Evolutionary conservation across 208 protist genomes (phyloP), one percentile per base, ranked within the genome.

Genomic region (Trypanosoma rangeli): DNA sequence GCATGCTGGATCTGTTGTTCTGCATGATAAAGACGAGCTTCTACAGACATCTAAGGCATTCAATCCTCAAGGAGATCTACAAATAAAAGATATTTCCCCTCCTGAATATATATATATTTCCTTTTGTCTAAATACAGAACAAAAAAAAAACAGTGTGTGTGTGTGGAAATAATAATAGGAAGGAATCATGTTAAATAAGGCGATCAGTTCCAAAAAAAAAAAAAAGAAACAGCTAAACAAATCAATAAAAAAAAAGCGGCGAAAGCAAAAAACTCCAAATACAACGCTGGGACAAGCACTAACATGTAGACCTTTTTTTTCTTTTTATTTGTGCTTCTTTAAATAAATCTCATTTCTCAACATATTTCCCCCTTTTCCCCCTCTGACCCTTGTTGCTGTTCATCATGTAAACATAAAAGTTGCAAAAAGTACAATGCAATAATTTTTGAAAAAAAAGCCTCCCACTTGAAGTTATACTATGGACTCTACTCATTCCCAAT

Each of bases 1-100:
- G 81, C 31, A 9, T 80, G 79, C 24, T 77, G 37, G 20, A 52
- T 68, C 16, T 73, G 74, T 46, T 78, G 62, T 48, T 80, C 71
- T 15, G 72, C 58, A 56, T 81, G 70, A 52, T 66, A 64, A 64
- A 80, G 64, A 15, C 76, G 79, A 56, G 73, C 74, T 49, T 77
- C 79, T 53, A 68, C 53, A 13, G 73, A 56, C 52, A 70, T 73
- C 35, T 64, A 44, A 53, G 22, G 24, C 49, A 53, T 28, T 28
- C 49, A 53, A 26, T 18, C 49, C 49, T 3, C 10, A 53, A n/a
- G n/a, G 4, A 18, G 4, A 53, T 26, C 9, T 28, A 53, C 49
- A 53, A 53, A 12, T 28, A 53, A 16, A 46, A 18, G 1, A 46
- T 15, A 5, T 3, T 46, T 46, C 13, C 42, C 42, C 33, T 37